phyloP scores from a whole-genome alignment of 2,329 filamentous ascomycete species.

The Pseudocercospora musae region DNA sequence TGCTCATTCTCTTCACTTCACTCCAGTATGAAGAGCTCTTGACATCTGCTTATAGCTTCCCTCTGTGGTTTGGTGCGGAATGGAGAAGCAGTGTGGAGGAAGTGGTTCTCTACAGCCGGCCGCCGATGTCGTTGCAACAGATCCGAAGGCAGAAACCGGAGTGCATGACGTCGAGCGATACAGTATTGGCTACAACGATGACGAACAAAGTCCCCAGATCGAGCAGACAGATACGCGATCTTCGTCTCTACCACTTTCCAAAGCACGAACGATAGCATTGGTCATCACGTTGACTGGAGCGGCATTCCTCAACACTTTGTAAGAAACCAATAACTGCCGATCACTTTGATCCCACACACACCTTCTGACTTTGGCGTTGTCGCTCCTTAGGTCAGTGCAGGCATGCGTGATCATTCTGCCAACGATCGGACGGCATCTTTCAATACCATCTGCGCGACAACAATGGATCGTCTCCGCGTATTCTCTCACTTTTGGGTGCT shows the following conservation, averaged over 20 bases:
- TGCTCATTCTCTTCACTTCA: background rate
- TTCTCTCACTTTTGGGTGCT: slow-evolving; percentile 64
- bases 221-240: slow-evolving; percentile 13
- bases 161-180: background rate
- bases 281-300: slow-evolving; percentile 33
- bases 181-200: background rate
- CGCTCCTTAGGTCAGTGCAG: slow-evolving; percentile 23
- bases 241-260: slow-evolving; percentile 26
- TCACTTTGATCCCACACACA: background rate
- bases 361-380: background rate
- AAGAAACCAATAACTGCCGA: background rate
- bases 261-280: slow-evolving; percentile 29
- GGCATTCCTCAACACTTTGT: slow-evolving; percentile 34
- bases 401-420: slow-evolving; percentile 36
- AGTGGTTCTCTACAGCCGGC: slow-evolving; percentile 1
- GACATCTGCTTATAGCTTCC: background rate
- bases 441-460: slow-evolving; percentile 34
- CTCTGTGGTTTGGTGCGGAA: background rate
- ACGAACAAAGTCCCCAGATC: background rate
- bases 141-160: background rate
- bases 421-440: slow-evolving; percentile 32
- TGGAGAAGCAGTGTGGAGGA: background rate
- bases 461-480: slow-evolving; percentile 66
- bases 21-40: background rate
- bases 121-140: background rate